These are phyloP conservation scores for Salix purpurea DNA, from an alignment of 345 rosid species.

Conservation along the genomic window DNA sequence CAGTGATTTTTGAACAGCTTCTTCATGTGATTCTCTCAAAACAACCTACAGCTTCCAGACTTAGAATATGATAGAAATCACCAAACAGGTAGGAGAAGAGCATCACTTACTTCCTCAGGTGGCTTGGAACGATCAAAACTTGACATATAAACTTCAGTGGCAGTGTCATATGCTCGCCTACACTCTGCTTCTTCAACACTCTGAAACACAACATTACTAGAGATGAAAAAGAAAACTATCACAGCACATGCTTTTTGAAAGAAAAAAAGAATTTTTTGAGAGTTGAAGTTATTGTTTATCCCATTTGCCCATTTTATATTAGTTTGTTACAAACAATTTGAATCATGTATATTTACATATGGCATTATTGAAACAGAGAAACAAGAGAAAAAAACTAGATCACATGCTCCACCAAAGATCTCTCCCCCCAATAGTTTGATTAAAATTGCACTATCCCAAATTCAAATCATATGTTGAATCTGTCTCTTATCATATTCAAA, in stretches of 20 bases:
- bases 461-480: neutral
- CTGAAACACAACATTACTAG: slow-evolving; percentile 33
- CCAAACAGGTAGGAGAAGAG: slow-evolving; percentile 10
- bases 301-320: neutral
- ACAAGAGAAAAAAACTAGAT: too few relatives aligned
- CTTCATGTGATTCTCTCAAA: slow-evolving; percentile 88
- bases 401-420: too few relatives aligned
- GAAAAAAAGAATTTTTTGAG: neutral
- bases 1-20: slow-evolving; percentile 66
- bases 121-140: slow-evolving; percentile 67
- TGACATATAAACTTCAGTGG: slow-evolving; percentile 62
- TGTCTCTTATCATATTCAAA: neutral
- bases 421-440: neutral
- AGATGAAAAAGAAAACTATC: neutral
- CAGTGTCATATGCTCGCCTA: slow-evolving; percentile 82
- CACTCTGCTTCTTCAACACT: slow-evolving; percentile 99
- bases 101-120: slow-evolving; percentile 72
- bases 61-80: slow-evolving; percentile 25
- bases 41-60: slow-evolving; percentile 47
- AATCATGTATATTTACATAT: neutral
- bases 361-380: too few relatives aligned
- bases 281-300: neutral
- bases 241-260: neutral
- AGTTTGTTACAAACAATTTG: neutral
- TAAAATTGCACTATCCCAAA: neutral